phyloP scores from a whole-genome alignment of 495 filamentous ascomycete genomes.

The Lindgomyces ingoldianus region DNA sequence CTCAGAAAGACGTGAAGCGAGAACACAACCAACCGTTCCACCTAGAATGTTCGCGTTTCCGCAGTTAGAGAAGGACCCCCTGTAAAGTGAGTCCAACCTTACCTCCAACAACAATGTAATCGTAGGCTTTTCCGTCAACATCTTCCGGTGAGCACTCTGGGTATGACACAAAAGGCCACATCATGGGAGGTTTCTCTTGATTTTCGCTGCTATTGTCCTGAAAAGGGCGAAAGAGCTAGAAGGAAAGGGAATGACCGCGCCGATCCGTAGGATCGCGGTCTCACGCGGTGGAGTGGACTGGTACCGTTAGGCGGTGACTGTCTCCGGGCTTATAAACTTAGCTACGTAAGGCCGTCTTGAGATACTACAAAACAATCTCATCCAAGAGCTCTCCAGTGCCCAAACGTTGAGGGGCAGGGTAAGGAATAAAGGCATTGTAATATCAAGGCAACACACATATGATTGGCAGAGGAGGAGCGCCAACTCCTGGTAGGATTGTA shows the following conservation, averaged over 20 bases:
- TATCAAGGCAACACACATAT: background rate
- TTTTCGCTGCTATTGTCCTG: background rate
- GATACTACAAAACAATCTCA: no score
- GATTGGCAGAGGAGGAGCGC: background rate
- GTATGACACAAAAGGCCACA: slow-evolving; percentile 25
- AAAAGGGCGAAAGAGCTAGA: background rate
- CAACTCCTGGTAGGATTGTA: background rate
- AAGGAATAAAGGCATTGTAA: no score
- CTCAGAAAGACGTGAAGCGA: slow-evolving; percentile 25
- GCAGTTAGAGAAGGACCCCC: slow-evolving; percentile 1
- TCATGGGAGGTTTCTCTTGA: slow-evolving; percentile 9
- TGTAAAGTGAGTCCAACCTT: slow-evolving; percentile 3
- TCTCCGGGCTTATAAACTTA: background rate
- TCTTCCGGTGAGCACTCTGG: slow-evolving; percentile 14
- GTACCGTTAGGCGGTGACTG: no score
- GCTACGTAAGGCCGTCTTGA: no score
- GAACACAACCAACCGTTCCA: slow-evolving; percentile 23
- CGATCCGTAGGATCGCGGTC: slow-evolving; percentile 1
- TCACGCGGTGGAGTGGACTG: background rate
- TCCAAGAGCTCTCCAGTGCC: no score
- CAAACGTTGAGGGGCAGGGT: no score
- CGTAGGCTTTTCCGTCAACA: slow-evolving; percentile 21
- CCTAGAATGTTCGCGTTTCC: slow-evolving; percentile 13
- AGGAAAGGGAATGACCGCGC: slow-evolving; percentile 2
- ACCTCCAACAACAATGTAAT: slow-evolving; percentile 29